phyloP scores from a whole-genome alignment of 2,329 filamentous ascomycete species.

The Fusarium concolor region DNA sequence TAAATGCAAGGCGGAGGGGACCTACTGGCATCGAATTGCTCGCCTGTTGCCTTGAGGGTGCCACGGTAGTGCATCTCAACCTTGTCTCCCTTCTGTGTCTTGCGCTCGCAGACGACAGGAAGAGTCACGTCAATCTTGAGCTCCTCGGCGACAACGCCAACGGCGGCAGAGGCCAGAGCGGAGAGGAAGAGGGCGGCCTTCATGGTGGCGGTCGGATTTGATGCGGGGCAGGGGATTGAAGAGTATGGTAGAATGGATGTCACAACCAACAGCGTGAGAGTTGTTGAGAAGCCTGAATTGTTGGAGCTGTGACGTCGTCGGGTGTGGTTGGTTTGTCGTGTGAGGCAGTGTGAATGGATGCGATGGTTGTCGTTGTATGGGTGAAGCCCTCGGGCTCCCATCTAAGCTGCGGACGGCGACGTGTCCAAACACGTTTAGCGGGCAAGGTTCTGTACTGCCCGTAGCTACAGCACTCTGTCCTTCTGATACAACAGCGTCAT shows the following conservation, averaged over 20 bases:
- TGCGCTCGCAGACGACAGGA: conserved; percentile 81
- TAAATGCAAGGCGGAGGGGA: conserved; percentile 33
- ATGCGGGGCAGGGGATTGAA: conserved; percentile 22
- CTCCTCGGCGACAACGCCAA: conserved; percentile 64
- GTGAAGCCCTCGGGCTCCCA: too few species aligned
- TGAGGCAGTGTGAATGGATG: conserved; percentile 27
- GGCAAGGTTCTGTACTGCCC: conserved; percentile 5
- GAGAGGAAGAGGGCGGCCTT: conserved; percentile 61
- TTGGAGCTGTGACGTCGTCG: conserved; percentile 41
- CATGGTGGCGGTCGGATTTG: conserved; percentile 55
- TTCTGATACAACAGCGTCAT: conserved; percentile 29
- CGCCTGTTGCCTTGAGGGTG: conserved; percentile 77
- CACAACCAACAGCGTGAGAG: conserved; percentile 6
- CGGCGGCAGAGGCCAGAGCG: conserved; percentile 63
- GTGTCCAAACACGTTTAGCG: conserved; percentile 37
- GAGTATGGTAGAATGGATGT: not conserved
- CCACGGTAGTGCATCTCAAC: conserved; percentile 91
- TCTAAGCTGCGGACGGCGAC: conserved; percentile 21
- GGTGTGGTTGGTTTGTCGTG: conserved; percentile 34
- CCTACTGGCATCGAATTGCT: conserved; percentile 83
- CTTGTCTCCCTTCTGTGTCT: conserved; percentile 79
- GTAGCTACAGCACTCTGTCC: conserved; percentile 8
- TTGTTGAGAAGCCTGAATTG: conserved; percentile 29
- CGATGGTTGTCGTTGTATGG: conserved; percentile 31
- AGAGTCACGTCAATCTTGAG: conserved; percentile 83